Evolutionary conservation across 148 eudicot genomes (phyloP), one percentile per base, ranked within the genome.

Genomic region (Persicaria maculosa): DNA sequence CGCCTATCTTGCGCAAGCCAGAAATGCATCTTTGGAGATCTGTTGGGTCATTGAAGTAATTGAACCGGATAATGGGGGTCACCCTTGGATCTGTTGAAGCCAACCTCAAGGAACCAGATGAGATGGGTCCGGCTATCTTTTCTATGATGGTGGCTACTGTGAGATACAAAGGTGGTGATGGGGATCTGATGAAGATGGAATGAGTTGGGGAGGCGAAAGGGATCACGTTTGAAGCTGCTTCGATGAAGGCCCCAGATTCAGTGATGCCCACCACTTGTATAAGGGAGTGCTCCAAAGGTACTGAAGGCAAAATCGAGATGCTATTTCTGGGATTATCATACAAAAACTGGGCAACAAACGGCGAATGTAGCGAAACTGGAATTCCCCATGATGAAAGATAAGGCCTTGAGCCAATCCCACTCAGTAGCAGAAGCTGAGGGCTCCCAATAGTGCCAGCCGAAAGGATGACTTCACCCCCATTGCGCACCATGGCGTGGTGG

Each of bases 281-380:
- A n/a, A 94, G 86, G 22, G 98, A 91, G 61, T 92, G 97, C 53
- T 92, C 93, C 44, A 94, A 68, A 14, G 96, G 93, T 11, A 75
- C 50, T 25, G 97, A 86, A 16, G 98, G 93, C 43, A 94, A 83
- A 61, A 94, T 85, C 5, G 98, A 92, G 64, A 95, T 92, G 7
- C 98, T 92, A 75, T 90, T 95, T 78, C 97, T 82, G 0, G 98
- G 97, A 78, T 95, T 95, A 64, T 95, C 98, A n/a, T 87, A 95
- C 50, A 95, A 47, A 64, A 82, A 95, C 79, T 86, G 93, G 0
- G 97, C 97, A 16, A 95, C 98, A 75, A 83, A 87, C 15, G 98
- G 98, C 59, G 70, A 84, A 61, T 95, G 97, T 65, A 77, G 88
- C 5, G 79, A 84, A 47, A 87, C 96, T 16, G 96, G 97, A 72